Conservation (phyloP, 768 basidiomycete species). For the Lactifluus subvellereus region DNA sequence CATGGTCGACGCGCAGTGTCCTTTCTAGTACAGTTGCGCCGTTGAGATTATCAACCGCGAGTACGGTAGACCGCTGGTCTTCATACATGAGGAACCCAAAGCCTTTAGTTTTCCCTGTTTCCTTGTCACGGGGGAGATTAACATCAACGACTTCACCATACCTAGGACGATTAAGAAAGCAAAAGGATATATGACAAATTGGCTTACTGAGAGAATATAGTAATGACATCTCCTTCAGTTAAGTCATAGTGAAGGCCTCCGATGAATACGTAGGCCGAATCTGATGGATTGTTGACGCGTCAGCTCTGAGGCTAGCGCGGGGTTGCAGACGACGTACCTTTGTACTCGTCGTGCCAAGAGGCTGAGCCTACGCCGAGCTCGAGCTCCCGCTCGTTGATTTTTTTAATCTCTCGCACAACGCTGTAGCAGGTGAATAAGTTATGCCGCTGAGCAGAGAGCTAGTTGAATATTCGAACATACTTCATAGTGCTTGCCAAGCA, state of each 20-base stretch:
- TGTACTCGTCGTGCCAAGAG: slow-evolving; percentile 97
- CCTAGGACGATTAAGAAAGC: slow-evolving; percentile 37
- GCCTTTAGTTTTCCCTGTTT: slow-evolving; percentile 84
- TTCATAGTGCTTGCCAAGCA: slow-evolving; percentile 48
- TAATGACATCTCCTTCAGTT: slow-evolving; percentile 96
- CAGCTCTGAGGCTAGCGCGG: slow-evolving; percentile 12
- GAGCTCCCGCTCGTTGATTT: slow-evolving; percentile 88
- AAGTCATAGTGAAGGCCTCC: slow-evolving; percentile 85
- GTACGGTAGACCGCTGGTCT: slow-evolving; percentile 91
- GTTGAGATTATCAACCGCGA: slow-evolving; percentile 98
- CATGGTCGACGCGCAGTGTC: slow-evolving; percentile 88
- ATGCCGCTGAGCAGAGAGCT: not conserved
- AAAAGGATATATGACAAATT: not conserved
- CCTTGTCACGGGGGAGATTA: slow-evolving; percentile 90
- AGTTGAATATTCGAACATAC: slow-evolving; percentile 38
- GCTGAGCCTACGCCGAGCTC: slow-evolving; percentile 63
- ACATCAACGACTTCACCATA: slow-evolving; percentile 97
- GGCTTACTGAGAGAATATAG: slow-evolving; percentile 94
- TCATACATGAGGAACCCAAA: slow-evolving; percentile 99
- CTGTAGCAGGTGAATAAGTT: slow-evolving; percentile 37
- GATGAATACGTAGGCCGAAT: slow-evolving; percentile 92
- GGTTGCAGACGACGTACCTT: slow-evolving; percentile 39
- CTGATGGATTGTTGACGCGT: slow-evolving; percentile 34
- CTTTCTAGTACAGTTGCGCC: slow-evolving; percentile 84
- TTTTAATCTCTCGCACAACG: slow-evolving; percentile 88